Evolutionary conservation across 106 monocot species (phyloP).

Genomic region (Amphibolis antarctica): DNA sequence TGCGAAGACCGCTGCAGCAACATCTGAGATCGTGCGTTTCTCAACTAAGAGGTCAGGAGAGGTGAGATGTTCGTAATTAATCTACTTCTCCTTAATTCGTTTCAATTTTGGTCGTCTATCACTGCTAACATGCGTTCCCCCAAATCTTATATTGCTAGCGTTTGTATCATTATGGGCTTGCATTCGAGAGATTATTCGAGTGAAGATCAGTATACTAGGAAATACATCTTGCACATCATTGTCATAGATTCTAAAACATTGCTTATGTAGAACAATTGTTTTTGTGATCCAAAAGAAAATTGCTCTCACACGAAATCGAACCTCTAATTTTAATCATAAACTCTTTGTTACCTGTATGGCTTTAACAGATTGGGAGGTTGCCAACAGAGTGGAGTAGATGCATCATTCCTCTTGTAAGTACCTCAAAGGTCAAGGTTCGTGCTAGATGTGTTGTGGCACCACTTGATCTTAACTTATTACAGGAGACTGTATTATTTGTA

Average conservation of each 20-base stretch:
- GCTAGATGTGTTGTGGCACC: slow-evolving; percentile 35
- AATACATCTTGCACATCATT: too few relatives aligned
- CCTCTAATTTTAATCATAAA: background rate
- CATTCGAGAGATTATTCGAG: too few relatives aligned
- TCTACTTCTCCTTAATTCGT: background rate
- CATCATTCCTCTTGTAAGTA: slow-evolving; percentile 58
- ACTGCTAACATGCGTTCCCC: too few relatives aligned
- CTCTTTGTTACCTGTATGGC: background rate
- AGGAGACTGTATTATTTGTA: slow-evolving; percentile 50
- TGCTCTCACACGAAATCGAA: background rate
- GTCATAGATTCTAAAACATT: too few relatives aligned
- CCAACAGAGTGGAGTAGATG: slow-evolving; percentile 61
- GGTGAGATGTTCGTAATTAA: slow-evolving; percentile 18
- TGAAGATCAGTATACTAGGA: too few relatives aligned
- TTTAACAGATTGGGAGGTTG: slow-evolving; percentile 55
- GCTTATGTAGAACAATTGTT: too few relatives aligned
- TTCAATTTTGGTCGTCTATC: too few relatives aligned
- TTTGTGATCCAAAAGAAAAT: too few relatives aligned
- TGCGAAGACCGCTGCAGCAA: slow-evolving; percentile 30
- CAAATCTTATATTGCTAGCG: too few relatives aligned
- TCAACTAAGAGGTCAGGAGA: slow-evolving; percentile 68
- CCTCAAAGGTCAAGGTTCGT: slow-evolving; percentile 54
- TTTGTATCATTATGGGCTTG: too few relatives aligned
- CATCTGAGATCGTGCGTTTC: slow-evolving; percentile 67
- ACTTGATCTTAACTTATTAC: slow-evolving; percentile 47